Conservation (phyloP, 495 filamentous ascomycete genomes). For the Choiromyces venosus region DNA sequence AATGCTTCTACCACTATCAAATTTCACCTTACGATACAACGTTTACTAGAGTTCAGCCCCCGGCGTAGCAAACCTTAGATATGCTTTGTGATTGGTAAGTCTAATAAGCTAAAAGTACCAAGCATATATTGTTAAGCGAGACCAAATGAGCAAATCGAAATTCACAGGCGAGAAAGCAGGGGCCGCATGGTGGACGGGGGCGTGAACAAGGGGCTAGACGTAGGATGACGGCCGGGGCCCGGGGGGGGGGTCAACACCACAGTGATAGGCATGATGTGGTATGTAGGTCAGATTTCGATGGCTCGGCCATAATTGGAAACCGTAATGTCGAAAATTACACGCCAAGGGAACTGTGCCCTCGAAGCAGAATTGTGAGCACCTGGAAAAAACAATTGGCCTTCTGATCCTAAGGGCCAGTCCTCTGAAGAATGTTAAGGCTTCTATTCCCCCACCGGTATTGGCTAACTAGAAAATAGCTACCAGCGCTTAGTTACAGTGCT, state of each 20-base stretch:
- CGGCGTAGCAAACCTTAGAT: neutral
- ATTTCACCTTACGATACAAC: neutral
- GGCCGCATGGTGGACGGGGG: slow-evolving; percentile 28
- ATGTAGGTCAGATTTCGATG: slow-evolving; percentile 6
- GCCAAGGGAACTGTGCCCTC: neutral
- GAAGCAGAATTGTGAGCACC: neutral
- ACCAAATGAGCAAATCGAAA: neutral
- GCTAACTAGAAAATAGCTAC: neutral
- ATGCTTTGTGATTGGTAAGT: neutral
- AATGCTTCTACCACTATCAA: neutral
- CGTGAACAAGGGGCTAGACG: neutral
- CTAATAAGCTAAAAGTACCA: neutral
- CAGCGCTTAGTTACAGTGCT: neutral
- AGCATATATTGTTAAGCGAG: slow-evolving; percentile 11
- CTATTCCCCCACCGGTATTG: neutral
- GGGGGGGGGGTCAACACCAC: slow-evolving; percentile 28
- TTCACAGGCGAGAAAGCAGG: slow-evolving; percentile 17
- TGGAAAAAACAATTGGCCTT: neutral
- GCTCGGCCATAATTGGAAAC: slow-evolving; percentile 2
- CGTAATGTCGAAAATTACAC: slow-evolving; percentile 5
- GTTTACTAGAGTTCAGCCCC: neutral
- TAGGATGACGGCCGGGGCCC: slow-evolving; percentile 15
- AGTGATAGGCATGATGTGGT: slow-evolving; percentile 14
- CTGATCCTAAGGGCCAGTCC: neutral
- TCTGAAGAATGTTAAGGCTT: neutral